Evolutionary conservation across 352 stramenopile genomes (phyloP), one percentile per base, ranked within the genome.

Genomic region (Plasmopara muralis): DNA sequence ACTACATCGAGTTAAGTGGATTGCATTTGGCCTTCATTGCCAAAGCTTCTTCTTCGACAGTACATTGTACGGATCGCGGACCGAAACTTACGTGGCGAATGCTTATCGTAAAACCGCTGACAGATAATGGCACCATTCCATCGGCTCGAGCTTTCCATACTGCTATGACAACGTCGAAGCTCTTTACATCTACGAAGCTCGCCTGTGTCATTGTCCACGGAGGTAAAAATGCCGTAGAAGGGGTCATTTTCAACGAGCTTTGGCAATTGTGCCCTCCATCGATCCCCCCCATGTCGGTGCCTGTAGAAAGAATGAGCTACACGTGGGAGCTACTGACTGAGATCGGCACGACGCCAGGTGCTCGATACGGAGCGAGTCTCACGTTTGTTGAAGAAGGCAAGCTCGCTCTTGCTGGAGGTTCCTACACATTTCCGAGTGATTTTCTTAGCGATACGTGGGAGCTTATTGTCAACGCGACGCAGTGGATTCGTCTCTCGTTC

Each of bases 381-480:
- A 55, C 57, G 9, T 78, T 85, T 48, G 56, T 87, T 20, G 74
- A 86, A 34, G 66, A 84, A 47, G 76, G 77, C 10, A 82, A 79
- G 47, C 39, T 89, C 6, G 63, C 72, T 28, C 57, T 90, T 6
- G 60, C 68, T 6, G 80, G 77, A 4, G 80, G 80, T 9, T 90
- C 80, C 12, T 87, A 76, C 46, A 70, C 65, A n/a, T 90, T 90
- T 49, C 80, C 80, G 5, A 85, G 66, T 44, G 80, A 90, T 46
- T 90, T 85, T 43, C 62, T 90, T 5, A 70, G 63, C 30, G 80
- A 90, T 37, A 58, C 66, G 12, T 90, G 80, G 80, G 80, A 88
- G 47, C 60, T 25, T 25, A 3, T 3, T 25, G 20, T 25, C 20
- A 25, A 25, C 3, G 20, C 20, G 20, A 25, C 20, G 20, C 20